Base-by-base conservation (phyloP, 495 filamentous ascomycete species). In the Neurospora hispaniola region DNA sequence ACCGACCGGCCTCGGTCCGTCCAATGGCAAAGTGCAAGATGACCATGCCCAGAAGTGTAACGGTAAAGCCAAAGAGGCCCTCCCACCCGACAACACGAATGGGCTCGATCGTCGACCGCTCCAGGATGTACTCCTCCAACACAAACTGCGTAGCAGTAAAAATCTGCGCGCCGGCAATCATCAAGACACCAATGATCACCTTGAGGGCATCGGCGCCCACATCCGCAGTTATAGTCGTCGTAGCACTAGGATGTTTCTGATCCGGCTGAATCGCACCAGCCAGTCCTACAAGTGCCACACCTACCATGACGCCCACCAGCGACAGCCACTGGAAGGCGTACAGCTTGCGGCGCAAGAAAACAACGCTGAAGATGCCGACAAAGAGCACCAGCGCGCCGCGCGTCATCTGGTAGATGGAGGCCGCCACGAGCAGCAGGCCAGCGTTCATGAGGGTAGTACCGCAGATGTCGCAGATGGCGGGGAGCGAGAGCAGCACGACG, bases 381-480 rank as follows among this genome's bases (percentile, higher is more conserved):
- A 98, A 99, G 5, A 99, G 85, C 18, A 98, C 94, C 38, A 99
- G 85, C 0, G 96, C 95, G 18, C 96, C 96, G 39, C 96, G 88
- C 10, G 95, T 98, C 96, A 99, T 99, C 80, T 99, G 96, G 84
- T 98, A 99, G 76, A 99, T 97, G 74, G 90, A 94, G 0, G 96
- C 93, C 2, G 92, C 96, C 11, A 98, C 94, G 77, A 98, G 96
- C 68, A 98, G 86, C 73, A 99, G 84, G 14, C 96, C 96, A 6
- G 94, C 91, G 80, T 98, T 99, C 92, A 99, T 97, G 35, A 98
- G 89, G 23, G 96, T 99, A 4, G 96, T 99, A 31, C 93, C 96
- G 5, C 91, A 86, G 74, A 99, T 97, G 79, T 99, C 96, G 81
- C 94, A 97, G 82, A 92, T 92, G 35, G 96, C 93, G 2, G 96